Base-by-base conservation (phyloP, 352 stramenopile genomes). In the Pythium biforme region DNA sequence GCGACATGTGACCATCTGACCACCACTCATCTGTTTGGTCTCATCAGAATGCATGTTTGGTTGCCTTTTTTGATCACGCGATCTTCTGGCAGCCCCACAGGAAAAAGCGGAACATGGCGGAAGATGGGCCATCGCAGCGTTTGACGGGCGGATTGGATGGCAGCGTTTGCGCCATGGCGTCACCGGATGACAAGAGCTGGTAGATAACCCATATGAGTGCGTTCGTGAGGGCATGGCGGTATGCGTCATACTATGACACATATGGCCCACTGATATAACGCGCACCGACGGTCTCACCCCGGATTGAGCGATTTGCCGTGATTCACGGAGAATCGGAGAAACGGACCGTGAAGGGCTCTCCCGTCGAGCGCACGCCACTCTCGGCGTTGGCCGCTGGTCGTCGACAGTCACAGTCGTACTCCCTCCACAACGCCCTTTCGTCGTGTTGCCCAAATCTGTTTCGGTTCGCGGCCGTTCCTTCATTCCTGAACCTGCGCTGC, bases 161-260 rank as follows among this genome's bases (percentile, higher is more conserved):
- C 48, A 54, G 31, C 27, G 48, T 40, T 54, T 54, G 48, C 48
- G 48, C 31, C 48, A 54, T 41, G 48, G 31, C 19, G 39, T 22
- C 39, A 45, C 40, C 5, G 6, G 48, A 54, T 54, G 48, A 54
- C 26, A 27, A 54, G 48, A 54, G 26, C 15, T n/a, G n/a, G n/a
- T n/a, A n/a, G n/a, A n/a, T n/a, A n/a, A n/a, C n/a, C n/a, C n/a
- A n/a, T n/a, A n/a, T n/a, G n/a, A n/a, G n/a, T n/a, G n/a, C n/a
- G n/a, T n/a, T n/a, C n/a, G n/a, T n/a, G n/a, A n/a, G n/a, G n/a
- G n/a, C n/a, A n/a, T n/a, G n/a, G n/a, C n/a, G n/a, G n/a, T n/a
- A n/a, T n/a, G n/a, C n/a, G n/a, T n/a, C n/a, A n/a, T n/a, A n/a
- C n/a, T n/a, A n/a, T n/a, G n/a, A n/a, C n/a, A n/a, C n/a, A n/a